phyloP scores from a whole-genome alignment of 176 grass and related monocot species.

The Musa schizocarpa region DNA sequence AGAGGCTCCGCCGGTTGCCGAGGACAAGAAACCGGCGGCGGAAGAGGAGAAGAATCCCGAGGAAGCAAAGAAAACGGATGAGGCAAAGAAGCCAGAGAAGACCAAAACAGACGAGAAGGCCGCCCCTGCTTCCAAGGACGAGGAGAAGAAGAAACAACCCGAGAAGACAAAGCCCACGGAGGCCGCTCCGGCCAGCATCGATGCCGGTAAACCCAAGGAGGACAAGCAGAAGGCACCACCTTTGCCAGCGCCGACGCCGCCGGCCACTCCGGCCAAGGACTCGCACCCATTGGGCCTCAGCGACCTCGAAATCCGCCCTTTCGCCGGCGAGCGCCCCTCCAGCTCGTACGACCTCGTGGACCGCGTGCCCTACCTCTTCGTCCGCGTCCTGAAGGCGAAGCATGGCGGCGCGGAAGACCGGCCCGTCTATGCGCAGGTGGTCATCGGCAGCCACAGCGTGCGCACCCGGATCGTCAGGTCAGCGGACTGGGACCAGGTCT shows the following conservation, averaged over 20 bases:
- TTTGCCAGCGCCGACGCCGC: constrained; percentile 26
- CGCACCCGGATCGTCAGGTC: constrained; percentile 34
- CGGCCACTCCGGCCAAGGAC: constrained; percentile 53
- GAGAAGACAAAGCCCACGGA: constrained; percentile 39
- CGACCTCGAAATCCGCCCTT: constrained; percentile 67
- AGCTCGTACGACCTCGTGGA: constrained; percentile 78
- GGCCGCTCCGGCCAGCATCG: constrained; percentile 14
- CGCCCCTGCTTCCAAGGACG: constrained; percentile 14
- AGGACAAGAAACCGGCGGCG: constrained; percentile 14
- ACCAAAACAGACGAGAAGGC: constrained; percentile 33
- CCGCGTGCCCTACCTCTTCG: constrained; percentile 76
- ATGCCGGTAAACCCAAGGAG: constrained; percentile 35
- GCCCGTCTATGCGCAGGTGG: constrained; percentile 50
- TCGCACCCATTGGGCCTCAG: constrained; percentile 26
- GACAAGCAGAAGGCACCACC: constrained; percentile 30
- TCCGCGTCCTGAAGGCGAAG: constrained; percentile 91
- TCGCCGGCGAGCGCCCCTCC: constrained; percentile 36
- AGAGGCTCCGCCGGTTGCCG: background rate
- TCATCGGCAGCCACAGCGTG: constrained; percentile 72
- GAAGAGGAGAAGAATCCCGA: constrained; percentile 14
- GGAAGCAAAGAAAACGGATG: constrained; percentile 48
- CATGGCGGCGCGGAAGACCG: constrained; percentile 23
- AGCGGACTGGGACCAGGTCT: constrained; percentile 90
- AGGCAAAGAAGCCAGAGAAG: constrained; percentile 36
- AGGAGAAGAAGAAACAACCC: constrained; percentile 35